Evolutionary conservation across 2,329 filamentous ascomycete genomes (phyloP).

Genomic region (Aspergillus tubingensis): DNA sequence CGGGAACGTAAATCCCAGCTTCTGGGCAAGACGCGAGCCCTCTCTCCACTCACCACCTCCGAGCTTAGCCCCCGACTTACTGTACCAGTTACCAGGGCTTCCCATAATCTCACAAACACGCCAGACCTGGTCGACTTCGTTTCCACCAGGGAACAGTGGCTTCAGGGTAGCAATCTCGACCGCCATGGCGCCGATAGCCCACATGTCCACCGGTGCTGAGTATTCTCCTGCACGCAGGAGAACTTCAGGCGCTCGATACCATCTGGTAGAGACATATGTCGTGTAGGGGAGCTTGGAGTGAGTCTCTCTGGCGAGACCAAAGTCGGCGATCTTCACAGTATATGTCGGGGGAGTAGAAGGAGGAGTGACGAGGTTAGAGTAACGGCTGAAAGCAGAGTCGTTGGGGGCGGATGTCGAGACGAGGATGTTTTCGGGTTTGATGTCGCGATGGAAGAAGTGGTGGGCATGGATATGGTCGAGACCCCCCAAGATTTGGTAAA

Average conservation of each 20-base stretch:
- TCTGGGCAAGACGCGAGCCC: constrained; percentile 85
- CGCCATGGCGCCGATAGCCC: constrained; percentile 97
- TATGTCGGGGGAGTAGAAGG: constrained; percentile 92
- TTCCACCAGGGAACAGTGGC: constrained; percentile 93
- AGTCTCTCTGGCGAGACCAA: constrained; percentile 94
- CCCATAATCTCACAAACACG: constrained; percentile 99
- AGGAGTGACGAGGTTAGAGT: constrained; percentile 89
- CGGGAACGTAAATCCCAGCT: constrained; percentile 96
- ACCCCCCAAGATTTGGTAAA: constrained; percentile 95
- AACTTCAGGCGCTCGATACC: constrained; percentile 93
- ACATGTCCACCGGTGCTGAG: constrained; percentile 96
- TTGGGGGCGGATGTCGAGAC: constrained; percentile 86
- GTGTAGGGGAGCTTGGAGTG: constrained; percentile 96
- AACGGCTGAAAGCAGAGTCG: constrained; percentile 89
- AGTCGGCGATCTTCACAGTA: constrained; percentile 97
- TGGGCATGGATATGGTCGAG: constrained; percentile 97
- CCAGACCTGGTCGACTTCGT: constrained; percentile 99
- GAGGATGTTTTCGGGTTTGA: constrained; percentile 98
- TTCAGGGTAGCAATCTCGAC: constrained; percentile 96
- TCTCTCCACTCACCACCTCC: constrained; percentile 98
- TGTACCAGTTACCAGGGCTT: constrained; percentile 97
- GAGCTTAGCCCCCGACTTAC: constrained; percentile 80
- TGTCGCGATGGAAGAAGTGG: constrained; percentile 97
- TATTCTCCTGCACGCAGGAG: constrained; percentile 92
- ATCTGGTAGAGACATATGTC: constrained; percentile 95